A percentile compares a stretch with the other conserved stretches of the same genome.
Conservation (phyloP, 257 asterid genomes). For the Nicotiana otophora region DNA sequence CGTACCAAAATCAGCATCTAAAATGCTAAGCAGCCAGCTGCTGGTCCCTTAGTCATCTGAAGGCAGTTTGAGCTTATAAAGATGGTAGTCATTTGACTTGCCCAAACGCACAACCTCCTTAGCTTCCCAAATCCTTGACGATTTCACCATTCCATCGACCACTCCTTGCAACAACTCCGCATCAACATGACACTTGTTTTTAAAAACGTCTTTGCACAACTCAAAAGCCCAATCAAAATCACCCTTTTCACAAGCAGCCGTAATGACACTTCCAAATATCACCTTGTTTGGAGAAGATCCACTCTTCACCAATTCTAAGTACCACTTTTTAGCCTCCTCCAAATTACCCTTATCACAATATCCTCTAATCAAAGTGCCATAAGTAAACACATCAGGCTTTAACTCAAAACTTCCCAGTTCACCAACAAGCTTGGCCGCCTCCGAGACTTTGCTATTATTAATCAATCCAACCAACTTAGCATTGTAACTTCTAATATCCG, state of each 20-base stretch:
- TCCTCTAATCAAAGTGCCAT: slow-evolving; percentile 30
- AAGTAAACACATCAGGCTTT: slow-evolving; percentile 35
- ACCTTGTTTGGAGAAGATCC: slow-evolving; percentile 23
- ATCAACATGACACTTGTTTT: slow-evolving; percentile 26
- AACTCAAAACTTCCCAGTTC: slow-evolving; percentile 25
- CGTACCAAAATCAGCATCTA: background rate
- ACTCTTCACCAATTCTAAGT: slow-evolving; percentile 17
- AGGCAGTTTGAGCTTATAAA: slow-evolving; percentile 28
- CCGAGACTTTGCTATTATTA: slow-evolving; percentile 18
- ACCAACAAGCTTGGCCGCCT: slow-evolving; percentile 24
- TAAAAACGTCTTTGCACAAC: slow-evolving; percentile 36
- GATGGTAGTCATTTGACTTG: slow-evolving; percentile 25
- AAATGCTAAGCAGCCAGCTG: background rate
- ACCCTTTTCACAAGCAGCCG: slow-evolving; percentile 28
- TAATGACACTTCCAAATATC: slow-evolving; percentile 16
- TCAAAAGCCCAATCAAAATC: slow-evolving; percentile 38
- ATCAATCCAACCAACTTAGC: slow-evolving; percentile 32
- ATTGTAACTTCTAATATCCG: slow-evolving; percentile 32
- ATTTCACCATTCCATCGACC: slow-evolving; percentile 34
- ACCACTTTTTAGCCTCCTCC: slow-evolving; percentile 41
- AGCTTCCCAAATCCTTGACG: slow-evolving; percentile 29
- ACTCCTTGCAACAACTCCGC: slow-evolving; percentile 32
- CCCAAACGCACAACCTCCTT: slow-evolving; percentile 36
- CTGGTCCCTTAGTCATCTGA: background rate
- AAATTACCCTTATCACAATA: slow-evolving; percentile 24